Evolutionary conservation across 164 flowering plant genomes (phyloP), one percentile per base, ranked within the genome.

Genomic region (Vitis riparia): DNA sequence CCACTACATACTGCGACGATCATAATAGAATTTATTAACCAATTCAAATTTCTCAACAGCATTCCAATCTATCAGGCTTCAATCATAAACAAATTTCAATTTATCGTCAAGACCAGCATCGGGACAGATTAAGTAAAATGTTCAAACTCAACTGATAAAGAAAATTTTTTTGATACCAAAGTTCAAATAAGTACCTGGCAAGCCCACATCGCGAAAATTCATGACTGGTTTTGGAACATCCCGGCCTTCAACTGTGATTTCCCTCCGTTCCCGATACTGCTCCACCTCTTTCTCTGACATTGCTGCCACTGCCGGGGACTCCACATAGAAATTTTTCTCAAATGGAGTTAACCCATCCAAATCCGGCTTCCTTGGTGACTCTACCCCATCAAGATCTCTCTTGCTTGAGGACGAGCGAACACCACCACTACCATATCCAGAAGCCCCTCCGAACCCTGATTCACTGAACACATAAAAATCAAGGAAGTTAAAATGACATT

Each of bases 271-370:
- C 13, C 99, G 76, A 77, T 91, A 96, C 74, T 85, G 90, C 71
- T 92, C 99, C 30, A 91, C 95, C 55, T 96, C 99, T 9, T 63
- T 78, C 76, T 91, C 97, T 0, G 92, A 76, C 98, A 96, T 91
- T 30, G 93, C 82, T 4, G 91, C 91, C 61, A 93, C 91, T 3
- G 88, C 67, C 0, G 88, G 83, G 0, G 91, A 78, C 77, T 96
- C 99, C 16, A 83, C 84, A 62, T 96, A 96, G 79, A 96, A 96
- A 73, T 91, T 92, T 90, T 96, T 96, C 89, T 93, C 97, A 62
- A 93, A 93, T 11, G 85, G 95, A 52, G 91, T 82, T 71, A 93
- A 78, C 11, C 93, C 99, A 61, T 96, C 98, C 78, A 91, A 80
- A 73, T 92, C 97, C 68, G 64, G 51, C 77, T 87, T 90, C 78